These are phyloP conservation scores for Pythium rhizo-oryzae DNA, from an alignment of 352 stramenopile species.

Conservation along the genomic window DNA sequence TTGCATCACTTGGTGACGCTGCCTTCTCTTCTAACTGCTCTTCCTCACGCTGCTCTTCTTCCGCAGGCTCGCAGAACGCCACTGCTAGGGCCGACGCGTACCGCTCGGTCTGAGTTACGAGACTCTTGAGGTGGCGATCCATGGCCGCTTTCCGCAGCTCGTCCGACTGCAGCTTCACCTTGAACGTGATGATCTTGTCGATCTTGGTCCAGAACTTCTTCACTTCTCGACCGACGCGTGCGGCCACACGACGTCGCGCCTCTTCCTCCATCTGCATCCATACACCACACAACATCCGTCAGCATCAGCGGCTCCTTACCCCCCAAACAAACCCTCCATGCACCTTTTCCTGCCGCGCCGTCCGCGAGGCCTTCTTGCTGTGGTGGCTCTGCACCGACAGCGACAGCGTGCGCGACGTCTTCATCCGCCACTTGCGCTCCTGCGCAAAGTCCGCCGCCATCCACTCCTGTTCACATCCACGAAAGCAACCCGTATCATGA, in stretches of 20 bases:
- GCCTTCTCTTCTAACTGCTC: slow-evolving; percentile 4
- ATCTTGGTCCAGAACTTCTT: slow-evolving; percentile 98
- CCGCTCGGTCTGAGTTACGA: slow-evolving; percentile 97
- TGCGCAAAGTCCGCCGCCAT: slow-evolving; percentile 93
- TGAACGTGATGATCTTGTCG: slow-evolving; percentile 97
- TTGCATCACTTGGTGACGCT: neutral
- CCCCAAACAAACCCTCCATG: neutral
- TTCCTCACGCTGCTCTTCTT: slow-evolving; percentile 6
- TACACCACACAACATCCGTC: neutral
- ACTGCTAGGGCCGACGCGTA: slow-evolving; percentile 91
- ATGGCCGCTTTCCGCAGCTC: slow-evolving; percentile 89
- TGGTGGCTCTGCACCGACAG: slow-evolving; percentile 64
- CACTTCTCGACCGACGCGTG: slow-evolving; percentile 87
- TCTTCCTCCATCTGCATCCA: slow-evolving; percentile 41
- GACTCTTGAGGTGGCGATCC: slow-evolving; percentile 95
- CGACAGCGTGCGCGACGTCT: slow-evolving; percentile 71
- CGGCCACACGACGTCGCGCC: slow-evolving; percentile 53
- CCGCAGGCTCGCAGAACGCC: slow-evolving; percentile 43
- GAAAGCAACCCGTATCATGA: neutral
- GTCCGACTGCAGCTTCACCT: slow-evolving; percentile 95
- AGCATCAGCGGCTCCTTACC: neutral
- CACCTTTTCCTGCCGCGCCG: slow-evolving; percentile 44
- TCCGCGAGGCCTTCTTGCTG: slow-evolving; percentile 43
- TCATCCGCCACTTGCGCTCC: slow-evolving; percentile 87
- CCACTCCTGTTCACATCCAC: slow-evolving; percentile 48